These are phyloP conservation scores for Eudorina sp. DNA, from an alignment of 139 green algal species.

Conservation along the genomic window DNA sequence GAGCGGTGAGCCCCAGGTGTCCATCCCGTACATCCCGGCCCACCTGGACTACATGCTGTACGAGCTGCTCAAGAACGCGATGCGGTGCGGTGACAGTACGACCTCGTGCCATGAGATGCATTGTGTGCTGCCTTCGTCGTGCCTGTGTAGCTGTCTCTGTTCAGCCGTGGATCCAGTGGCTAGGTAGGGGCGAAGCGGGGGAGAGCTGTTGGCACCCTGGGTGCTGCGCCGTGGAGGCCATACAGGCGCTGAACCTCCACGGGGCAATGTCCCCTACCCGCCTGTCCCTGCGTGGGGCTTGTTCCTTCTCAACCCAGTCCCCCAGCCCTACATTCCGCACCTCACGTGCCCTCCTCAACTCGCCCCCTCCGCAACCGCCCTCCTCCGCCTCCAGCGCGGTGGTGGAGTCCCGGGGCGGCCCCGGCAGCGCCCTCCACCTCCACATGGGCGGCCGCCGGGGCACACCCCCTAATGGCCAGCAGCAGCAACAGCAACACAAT, in stretches of 20 bases:
- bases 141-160: no score
- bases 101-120: background rate
- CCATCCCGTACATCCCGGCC: constrained; percentile 87
- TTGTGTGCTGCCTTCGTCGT: no score
- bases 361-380: background rate
- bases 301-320: no score
- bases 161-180: no score
- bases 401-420: constrained; percentile 60
- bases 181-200: no score
- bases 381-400: constrained; percentile 55
- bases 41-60: constrained; percentile 96
- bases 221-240: no score
- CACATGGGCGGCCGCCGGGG: background rate
- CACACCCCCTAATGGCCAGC: background rate
- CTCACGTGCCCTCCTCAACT: no score
- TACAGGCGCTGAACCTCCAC: no score
- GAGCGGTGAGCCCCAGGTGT: constrained; percentile 64
- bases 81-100: constrained; percentile 35
- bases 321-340: no score
- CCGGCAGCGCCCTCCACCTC: background rate
- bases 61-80: constrained; percentile 93
- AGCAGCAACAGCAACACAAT: background rate
- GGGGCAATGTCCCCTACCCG: no score
- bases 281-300: no score
- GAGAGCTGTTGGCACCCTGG: no score